Evolutionary conservation across 371 early-diverging fungal species (phyloP).

Genomic region (Mortierella sp.): DNA sequence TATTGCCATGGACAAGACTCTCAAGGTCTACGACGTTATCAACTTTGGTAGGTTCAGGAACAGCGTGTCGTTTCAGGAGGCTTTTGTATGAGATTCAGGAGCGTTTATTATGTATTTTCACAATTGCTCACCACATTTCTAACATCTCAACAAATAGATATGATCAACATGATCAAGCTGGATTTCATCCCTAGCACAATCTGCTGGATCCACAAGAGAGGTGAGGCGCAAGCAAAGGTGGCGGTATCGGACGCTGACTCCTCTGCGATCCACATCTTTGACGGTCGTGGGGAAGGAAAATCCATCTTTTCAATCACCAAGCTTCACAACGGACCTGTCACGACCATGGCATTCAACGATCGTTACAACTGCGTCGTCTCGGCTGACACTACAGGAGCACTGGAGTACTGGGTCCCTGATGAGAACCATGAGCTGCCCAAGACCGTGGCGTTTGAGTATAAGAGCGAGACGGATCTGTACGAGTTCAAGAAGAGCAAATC

Average conservation of each 20-base stretch:
- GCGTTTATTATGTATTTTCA: not conserved
- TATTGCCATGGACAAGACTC: constrained; percentile 82
- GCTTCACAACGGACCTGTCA: constrained; percentile 84
- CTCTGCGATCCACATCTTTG: constrained; percentile 83
- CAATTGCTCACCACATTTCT: not conserved
- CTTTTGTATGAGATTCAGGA: too few species aligned
- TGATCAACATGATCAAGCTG: constrained; percentile 94
- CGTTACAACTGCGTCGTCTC: constrained; percentile 84
- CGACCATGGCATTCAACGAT: constrained; percentile 85
- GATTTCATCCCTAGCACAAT: constrained; percentile 81
- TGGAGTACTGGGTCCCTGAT: constrained; percentile 94
- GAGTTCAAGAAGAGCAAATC: constrained; percentile 88
- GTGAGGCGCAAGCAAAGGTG: constrained; percentile 84
- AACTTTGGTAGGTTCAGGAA: constrained; percentile 82
- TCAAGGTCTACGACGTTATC: constrained; percentile 95
- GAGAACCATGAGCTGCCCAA: constrained; percentile 75
- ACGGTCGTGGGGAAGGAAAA: constrained; percentile 79
- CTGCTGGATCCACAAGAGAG: constrained; percentile 90
- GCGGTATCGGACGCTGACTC: constrained; percentile 86
- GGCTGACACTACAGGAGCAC: constrained; percentile 87
- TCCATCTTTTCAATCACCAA: constrained; percentile 74
- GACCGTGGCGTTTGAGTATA: constrained; percentile 80
- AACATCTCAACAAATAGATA: constrained; percentile 69
- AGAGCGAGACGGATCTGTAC: constrained; percentile 95
- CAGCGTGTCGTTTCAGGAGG: not conserved